phyloP scores from a whole-genome alignment of 176 grass and related monocot genomes.

The Areca catechu region DNA sequence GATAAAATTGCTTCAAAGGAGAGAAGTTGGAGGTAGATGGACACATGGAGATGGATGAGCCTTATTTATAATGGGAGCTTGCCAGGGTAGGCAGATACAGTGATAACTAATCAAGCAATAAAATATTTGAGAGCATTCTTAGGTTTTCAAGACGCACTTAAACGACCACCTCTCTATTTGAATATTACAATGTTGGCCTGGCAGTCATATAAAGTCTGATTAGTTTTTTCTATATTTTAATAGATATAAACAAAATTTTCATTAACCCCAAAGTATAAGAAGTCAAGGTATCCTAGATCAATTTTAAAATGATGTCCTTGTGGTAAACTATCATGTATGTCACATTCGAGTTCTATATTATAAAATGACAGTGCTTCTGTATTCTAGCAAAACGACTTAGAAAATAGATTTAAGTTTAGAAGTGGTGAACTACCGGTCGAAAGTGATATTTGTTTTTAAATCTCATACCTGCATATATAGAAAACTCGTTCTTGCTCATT shows the following conservation, averaged over 20 bases:
- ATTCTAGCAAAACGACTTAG: too few species aligned
- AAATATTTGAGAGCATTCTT: not conserved
- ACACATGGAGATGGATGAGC: too few species aligned
- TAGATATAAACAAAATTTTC: slow-evolving; percentile 47
- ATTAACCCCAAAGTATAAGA: slow-evolving; percentile 8
- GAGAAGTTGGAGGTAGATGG: too few species aligned
- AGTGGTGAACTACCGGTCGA: slow-evolving; percentile 24
- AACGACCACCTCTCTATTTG: slow-evolving; percentile 12
- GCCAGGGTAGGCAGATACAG: too few species aligned
- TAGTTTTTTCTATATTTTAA: slow-evolving; percentile 16
- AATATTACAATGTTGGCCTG: slow-evolving; percentile 18
- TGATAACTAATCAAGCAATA: slow-evolving; percentile 3
- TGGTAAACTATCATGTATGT: slow-evolving; percentile 13
- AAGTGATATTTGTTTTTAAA: too few species aligned
- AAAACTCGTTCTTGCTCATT: not conserved
- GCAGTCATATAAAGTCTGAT: slow-evolving; percentile 11
- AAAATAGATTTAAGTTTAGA: slow-evolving; percentile 30
- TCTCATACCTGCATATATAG: too few species aligned
- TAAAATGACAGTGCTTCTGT: too few species aligned
- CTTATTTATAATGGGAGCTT: too few species aligned
- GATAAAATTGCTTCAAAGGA: too few species aligned
- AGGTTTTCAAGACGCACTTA: slow-evolving; percentile 45
- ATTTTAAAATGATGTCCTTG: slow-evolving; percentile 17
- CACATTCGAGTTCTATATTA: not conserved
- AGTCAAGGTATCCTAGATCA: slow-evolving; percentile 9